A percentile compares a stretch with the other conserved stretches of the same genome.
Evolutionary conservation across 495 filamentous ascomycete genomes (phyloP).

Genomic region (Bacidia gigantensis): DNA sequence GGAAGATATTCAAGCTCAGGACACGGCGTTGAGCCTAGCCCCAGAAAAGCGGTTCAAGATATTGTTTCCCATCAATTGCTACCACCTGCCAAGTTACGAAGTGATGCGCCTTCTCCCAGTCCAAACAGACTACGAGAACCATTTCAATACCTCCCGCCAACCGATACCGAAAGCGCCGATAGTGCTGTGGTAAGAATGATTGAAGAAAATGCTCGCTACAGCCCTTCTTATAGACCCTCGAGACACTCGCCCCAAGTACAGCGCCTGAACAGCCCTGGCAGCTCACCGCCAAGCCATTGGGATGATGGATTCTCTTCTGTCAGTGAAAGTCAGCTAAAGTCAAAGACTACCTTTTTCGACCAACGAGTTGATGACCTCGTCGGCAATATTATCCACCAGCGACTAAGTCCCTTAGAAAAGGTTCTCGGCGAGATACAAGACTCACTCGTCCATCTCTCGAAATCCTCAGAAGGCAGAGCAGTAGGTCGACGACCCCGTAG

Average conservation of each 20-base stretch:
- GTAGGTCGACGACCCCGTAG: constrained; percentile 29
- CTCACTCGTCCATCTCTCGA: constrained; percentile 39
- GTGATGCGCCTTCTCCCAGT: constrained; percentile 65
- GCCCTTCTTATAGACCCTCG: constrained; percentile 18
- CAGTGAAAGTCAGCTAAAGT: constrained; percentile 67
- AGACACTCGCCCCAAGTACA: constrained; percentile 43
- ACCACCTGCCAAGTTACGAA: constrained; percentile 42
- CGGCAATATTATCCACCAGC: constrained; percentile 58
- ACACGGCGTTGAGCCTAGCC: constrained; percentile 23
- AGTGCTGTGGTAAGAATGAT: constrained; percentile 13
- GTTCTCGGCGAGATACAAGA: constrained; percentile 62
- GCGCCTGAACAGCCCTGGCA: constrained; percentile 47
- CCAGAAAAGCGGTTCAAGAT: constrained; percentile 26
- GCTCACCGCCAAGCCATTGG: constrained; percentile 76
- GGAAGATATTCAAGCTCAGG: constrained; percentile 1
- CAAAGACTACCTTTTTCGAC: constrained; percentile 70
- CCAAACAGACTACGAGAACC: constrained; percentile 43
- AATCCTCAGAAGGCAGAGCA: constrained; percentile 16
- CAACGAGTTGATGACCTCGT: constrained; percentile 75
- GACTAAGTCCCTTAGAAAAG: constrained; percentile 65
- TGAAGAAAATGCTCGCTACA: constrained; percentile 13
- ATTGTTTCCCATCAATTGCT: constrained; percentile 42
- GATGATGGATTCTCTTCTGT: constrained; percentile 69
- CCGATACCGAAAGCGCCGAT: constrained; percentile 15
- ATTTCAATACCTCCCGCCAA: constrained; percentile 26